Evolutionary conservation across 331 rosid genomes (phyloP).

Genomic region (Pyracantha coccinea): DNA sequence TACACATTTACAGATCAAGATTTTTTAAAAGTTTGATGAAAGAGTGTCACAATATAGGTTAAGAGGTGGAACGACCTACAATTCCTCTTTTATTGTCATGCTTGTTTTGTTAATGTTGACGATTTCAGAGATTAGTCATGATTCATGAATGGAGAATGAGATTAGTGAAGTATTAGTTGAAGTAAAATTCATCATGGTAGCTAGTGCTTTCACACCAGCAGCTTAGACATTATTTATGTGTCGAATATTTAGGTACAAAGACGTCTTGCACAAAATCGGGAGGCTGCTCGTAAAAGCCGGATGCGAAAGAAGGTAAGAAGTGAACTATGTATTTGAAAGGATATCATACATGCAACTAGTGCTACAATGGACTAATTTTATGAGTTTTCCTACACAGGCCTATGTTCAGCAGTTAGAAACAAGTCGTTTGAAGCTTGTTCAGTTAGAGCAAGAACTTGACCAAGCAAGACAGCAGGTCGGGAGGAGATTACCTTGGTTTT

Average conservation of each 20-base stretch:
- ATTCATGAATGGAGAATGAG: background rate
- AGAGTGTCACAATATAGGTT: background rate
- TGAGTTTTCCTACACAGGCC: conserved; percentile 41
- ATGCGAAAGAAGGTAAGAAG: conserved; percentile 70
- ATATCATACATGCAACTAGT: conserved; percentile 1
- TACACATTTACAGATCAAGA: background rate
- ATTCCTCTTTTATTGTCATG: background rate
- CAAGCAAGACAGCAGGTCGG: conserved; percentile 65
- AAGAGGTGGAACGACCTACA: background rate
- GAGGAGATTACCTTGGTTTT: conserved; percentile 15
- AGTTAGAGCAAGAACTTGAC: conserved; percentile 75
- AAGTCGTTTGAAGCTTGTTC: conserved; percentile 69
- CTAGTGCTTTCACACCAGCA: background rate
- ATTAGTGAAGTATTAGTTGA: background rate
- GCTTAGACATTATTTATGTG: conserved; percentile 1
- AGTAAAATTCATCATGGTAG: background rate
- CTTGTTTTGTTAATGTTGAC: background rate
- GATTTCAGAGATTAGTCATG: background rate
- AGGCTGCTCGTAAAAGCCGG: conserved; percentile 98
- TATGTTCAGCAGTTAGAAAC: conserved; percentile 85
- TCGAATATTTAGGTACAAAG: conserved; percentile 61
- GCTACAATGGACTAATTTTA: conserved; percentile 5
- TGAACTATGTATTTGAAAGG: conserved; percentile 8
- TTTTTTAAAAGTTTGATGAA: background rate
- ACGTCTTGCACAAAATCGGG: conserved; percentile 94